Percentiles rank a stretch among this genome's conserved stretches.
Evolutionary conservation across 1,284 basidiomycete species (phyloP).

Genomic region (Tausonia pullulans): DNA sequence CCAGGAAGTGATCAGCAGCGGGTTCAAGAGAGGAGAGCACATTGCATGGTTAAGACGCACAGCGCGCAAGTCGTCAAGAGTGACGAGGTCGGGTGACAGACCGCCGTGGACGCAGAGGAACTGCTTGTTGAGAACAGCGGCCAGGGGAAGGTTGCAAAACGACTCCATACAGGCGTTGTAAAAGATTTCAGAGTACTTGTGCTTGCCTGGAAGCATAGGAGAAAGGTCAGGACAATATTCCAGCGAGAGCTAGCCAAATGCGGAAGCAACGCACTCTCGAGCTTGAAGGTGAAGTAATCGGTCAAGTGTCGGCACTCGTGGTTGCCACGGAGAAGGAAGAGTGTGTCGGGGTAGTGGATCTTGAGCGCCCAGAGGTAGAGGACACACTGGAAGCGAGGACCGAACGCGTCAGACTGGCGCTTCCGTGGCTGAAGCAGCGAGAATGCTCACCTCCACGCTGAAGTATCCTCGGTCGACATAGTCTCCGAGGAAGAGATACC

Average conservation of each 20-base stretch:
- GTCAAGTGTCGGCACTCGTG: slow-evolving; percentile 96
- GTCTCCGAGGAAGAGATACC: slow-evolving; percentile 88
- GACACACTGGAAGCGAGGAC: slow-evolving; percentile 51
- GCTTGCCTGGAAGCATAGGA: slow-evolving; percentile 52
- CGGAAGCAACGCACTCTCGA: slow-evolving; percentile 55
- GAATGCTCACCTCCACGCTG: slow-evolving; percentile 66
- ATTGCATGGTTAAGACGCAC: slow-evolving; percentile 38
- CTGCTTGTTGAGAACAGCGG: slow-evolving; percentile 94
- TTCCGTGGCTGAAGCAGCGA: background rate
- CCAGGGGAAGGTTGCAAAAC: slow-evolving; percentile 82
- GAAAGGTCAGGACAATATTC: background rate
- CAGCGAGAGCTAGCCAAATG: background rate
- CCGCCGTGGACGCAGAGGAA: slow-evolving; percentile 94
- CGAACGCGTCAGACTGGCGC: background rate
- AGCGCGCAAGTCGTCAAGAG: slow-evolving; percentile 73
- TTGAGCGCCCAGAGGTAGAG: slow-evolving; percentile 86
- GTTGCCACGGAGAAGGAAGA: slow-evolving; percentile 87
- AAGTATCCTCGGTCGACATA: slow-evolving; percentile 97
- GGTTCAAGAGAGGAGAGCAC: background rate
- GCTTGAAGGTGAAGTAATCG: slow-evolving; percentile 95
- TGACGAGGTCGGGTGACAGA: slow-evolving; percentile 78
- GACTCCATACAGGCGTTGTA: slow-evolving; percentile 89
- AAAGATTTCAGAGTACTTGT: slow-evolving; percentile 82
- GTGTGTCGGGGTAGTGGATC: slow-evolving; percentile 82
- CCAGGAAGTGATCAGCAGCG: background rate